Evolutionary conservation across 2,329 filamentous ascomycete species (phyloP).

Genomic region (Colletotrichum sp.): DNA sequence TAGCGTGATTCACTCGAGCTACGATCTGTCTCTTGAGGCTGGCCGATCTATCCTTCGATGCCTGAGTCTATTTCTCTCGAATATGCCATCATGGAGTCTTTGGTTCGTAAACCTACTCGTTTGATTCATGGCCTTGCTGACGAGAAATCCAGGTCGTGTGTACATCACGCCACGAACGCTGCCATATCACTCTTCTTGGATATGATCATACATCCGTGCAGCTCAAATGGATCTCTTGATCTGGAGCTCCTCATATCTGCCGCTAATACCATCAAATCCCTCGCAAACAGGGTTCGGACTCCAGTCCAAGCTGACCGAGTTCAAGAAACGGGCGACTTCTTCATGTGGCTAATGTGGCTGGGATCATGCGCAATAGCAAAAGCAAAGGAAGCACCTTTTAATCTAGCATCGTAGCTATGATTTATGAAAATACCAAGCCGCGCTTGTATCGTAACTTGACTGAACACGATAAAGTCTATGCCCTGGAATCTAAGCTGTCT

Average conservation of each 20-base stretch:
- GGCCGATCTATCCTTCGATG: slow-evolving; percentile 22
- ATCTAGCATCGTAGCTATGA: neutral
- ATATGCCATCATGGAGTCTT: neutral
- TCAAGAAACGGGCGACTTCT: neutral
- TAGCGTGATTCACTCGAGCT: slow-evolving; percentile 26
- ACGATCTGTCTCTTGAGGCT: slow-evolving; percentile 26
- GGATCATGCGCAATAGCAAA: neutral
- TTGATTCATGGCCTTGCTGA: neutral
- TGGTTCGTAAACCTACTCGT: neutral
- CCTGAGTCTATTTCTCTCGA: neutral
- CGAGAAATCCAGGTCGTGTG: neutral
- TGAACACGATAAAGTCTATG: neutral
- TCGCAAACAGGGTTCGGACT: too few relatives aligned
- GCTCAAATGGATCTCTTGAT: neutral
- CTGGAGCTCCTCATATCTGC: neutral
- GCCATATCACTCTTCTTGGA: slow-evolving; percentile 22
- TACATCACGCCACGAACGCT: slow-evolving; percentile 16
- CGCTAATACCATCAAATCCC: neutral
- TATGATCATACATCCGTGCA: slow-evolving; percentile 20
- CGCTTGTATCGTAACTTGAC: neutral
- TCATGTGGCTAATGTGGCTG: neutral
- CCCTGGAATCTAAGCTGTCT: neutral
- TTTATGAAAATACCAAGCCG: neutral
- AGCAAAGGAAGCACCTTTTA: neutral
- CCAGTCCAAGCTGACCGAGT: neutral